A percentile compares a stretch with the other conserved stretches of the same genome.
Conservation (phyloP, 2,329 filamentous ascomycete genomes). For the Fusarium brachygibbosum region DNA sequence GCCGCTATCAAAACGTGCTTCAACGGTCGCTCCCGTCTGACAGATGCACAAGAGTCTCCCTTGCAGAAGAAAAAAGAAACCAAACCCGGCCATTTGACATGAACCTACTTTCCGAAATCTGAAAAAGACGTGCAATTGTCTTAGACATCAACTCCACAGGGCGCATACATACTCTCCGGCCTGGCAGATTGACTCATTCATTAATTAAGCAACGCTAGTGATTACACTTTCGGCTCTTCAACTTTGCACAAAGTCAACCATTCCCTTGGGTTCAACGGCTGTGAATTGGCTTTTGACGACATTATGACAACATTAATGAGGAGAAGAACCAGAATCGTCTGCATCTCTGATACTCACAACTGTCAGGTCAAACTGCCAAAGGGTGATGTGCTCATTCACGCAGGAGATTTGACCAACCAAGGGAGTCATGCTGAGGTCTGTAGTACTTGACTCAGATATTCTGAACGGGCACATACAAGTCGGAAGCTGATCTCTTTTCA, state of each 20-base stretch:
- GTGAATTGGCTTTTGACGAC: conserved; percentile 24
- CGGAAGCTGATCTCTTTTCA: conserved; percentile 39
- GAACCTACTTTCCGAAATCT: conserved; percentile 20
- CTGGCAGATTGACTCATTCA: conserved; percentile 10
- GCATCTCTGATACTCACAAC: conserved; percentile 84
- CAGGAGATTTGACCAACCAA: conserved; percentile 82
- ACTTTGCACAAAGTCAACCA: conserved; percentile 36
- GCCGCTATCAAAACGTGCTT: conserved; percentile 14
- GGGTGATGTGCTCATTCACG: conserved; percentile 81
- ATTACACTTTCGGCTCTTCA: conserved; percentile 38
- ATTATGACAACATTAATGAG: conserved; percentile 35
- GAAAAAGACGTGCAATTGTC: conserved; percentile 22
- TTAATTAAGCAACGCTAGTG: conserved; percentile 10
- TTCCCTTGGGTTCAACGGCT: conserved; percentile 26
- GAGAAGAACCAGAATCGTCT: conserved; percentile 75
- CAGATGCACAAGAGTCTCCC: conserved; percentile 28
- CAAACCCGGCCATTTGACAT: conserved; percentile 19
- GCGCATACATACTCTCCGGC: conserved; percentile 11
- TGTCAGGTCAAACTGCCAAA: conserved; percentile 73
- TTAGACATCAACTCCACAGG: conserved; percentile 38
- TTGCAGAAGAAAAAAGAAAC: conserved; percentile 13
- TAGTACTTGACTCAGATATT: conserved; percentile 4
- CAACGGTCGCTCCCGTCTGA: conserved; percentile 24
- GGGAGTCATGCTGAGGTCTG: conserved; percentile 69
- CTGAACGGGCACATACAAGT: not conserved